Base-by-base conservation (phyloP, 495 filamentous ascomycete species). In the Hypoxylon rickii region DNA sequence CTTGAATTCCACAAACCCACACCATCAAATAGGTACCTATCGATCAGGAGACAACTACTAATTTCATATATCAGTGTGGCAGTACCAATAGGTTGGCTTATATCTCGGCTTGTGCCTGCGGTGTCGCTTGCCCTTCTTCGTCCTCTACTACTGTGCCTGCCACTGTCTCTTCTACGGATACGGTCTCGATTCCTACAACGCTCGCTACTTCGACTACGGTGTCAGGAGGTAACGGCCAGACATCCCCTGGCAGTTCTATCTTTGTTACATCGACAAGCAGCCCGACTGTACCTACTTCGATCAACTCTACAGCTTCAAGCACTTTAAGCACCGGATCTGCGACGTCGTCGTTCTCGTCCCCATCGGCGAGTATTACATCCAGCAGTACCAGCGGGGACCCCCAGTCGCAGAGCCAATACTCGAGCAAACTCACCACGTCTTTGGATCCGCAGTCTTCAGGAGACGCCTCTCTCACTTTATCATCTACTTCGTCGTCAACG, bases 81-180 rank as follows among this genome's bases (percentile, higher is more conserved):
- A 68, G 50, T 49, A 44, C 44, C 7, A 60, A 63, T 32, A 61
- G 51, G 42, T 16, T 12, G 4, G 26, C 52, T 18, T 68, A 68
- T 7, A 52, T 66, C 4, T 64, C 51, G 18, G 65, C 65, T 29
- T 68, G 65, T 24, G 43, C 51, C n/a, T 68, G 65, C 16, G 51
- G 48, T 18, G 48, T 50, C 34, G 34, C 38, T 21, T 68, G 65
- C n/a, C 41, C 65, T 21, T 55, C 65, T 46, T 7, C 33, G 44
- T 7, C 16, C 8, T 32, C 55, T 17, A 44, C 11, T 38, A 46
- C 40, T 16, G 12, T 36, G n/a, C 51, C 44, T 40, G 10, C 20
- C 19, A 20, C 24, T 29, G 24, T 2, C 17, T n/a, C n/a, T n/a
- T n/a, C n/a, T n/a, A n/a, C n/a, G n/a, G n/a, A n/a, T n/a, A 17